Percentiles rank a stretch among this genome's conserved stretches.
Evolutionary conservation across 2,329 filamentous ascomycete species (phyloP).

Genomic region (Diplodia mutila): DNA sequence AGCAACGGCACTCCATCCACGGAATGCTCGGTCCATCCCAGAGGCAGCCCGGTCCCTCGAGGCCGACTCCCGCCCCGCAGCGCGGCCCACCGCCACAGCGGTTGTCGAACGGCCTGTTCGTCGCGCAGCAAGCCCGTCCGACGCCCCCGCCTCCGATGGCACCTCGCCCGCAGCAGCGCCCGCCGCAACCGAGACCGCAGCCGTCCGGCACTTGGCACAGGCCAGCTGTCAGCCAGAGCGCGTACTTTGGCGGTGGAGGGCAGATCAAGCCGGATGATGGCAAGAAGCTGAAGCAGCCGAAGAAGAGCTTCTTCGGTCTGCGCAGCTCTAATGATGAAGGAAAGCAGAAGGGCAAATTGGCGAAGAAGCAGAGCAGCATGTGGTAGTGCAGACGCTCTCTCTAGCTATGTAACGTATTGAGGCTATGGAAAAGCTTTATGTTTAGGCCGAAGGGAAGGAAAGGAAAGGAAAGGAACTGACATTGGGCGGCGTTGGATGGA

Average conservation of each 20-base stretch:
- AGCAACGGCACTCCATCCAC: constrained; percentile 3
- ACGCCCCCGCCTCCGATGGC: constrained; percentile 6
- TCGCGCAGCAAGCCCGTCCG: not conserved
- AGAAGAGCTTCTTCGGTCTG: constrained; percentile 45
- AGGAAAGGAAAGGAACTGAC: not conserved
- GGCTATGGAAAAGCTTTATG: not conserved
- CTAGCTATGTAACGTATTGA: not conserved
- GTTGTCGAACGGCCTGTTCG: constrained; percentile 8
- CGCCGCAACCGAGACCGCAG: constrained; percentile 30
- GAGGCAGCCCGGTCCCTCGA: constrained; percentile 8
- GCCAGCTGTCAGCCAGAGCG: constrained; percentile 34
- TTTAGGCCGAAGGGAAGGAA: not conserved
- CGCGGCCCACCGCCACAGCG: constrained; percentile 7
- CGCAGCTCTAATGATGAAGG: constrained; percentile 36
- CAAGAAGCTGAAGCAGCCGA: constrained; percentile 39
- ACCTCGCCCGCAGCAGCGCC: constrained; percentile 5
- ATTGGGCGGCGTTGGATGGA: constrained; percentile 2
- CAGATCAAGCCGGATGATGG: constrained; percentile 34
- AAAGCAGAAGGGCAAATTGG: constrained; percentile 30
- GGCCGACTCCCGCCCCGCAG: not conserved
- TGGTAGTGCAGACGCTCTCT: constrained; percentile 35
- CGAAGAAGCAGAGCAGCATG: constrained; percentile 51
- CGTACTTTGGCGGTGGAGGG: constrained; percentile 41
- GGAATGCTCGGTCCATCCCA: not conserved
- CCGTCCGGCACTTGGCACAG: constrained; percentile 33